Conservation (phyloP, 1,139 yeast species). For the Candida sp. region DNA sequence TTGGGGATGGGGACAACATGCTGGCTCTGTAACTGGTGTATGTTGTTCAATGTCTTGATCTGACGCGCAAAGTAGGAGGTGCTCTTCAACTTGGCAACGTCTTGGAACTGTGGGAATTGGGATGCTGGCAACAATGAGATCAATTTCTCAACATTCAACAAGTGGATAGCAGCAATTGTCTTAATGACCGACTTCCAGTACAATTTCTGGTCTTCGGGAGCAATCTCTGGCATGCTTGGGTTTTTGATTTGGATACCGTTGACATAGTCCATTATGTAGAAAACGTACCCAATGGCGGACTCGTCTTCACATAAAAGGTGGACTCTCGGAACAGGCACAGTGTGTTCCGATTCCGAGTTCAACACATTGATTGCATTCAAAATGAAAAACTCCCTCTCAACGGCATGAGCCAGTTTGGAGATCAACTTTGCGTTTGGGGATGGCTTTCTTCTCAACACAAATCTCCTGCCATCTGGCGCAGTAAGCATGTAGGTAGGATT, state of each 20-base stretch:
- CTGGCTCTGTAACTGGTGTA: constrained; percentile 55
- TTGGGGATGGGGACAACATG: constrained; percentile 56
- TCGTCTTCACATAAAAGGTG: constrained; percentile 57
- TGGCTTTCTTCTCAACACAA: constrained; percentile 66
- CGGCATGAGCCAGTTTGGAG: constrained; percentile 66
- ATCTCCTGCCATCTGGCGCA: constrained; percentile 43
- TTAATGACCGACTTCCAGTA: constrained; percentile 58
- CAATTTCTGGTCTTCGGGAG: constrained; percentile 22
- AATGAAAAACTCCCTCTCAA: constrained; percentile 65
- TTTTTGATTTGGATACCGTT: constrained; percentile 63
- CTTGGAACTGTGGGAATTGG: constrained; percentile 52
- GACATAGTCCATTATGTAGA: constrained; percentile 65
- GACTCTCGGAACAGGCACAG: constrained; percentile 55
- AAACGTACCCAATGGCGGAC: constrained; percentile 50
- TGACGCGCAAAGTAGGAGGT: constrained; percentile 60
- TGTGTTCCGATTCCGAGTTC: constrained; percentile 25
- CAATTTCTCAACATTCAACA: constrained; percentile 50
- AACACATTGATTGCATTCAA: constrained; percentile 48
- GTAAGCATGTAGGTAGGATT: constrained; percentile 64
- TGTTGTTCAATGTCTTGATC: constrained; percentile 49
- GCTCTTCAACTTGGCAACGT: constrained; percentile 21
- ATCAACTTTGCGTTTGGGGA: constrained; percentile 56
- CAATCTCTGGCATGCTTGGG: constrained; percentile 51
- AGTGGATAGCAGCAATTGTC: constrained; percentile 57
- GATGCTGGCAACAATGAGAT: constrained; percentile 47